Base-by-base conservation (phyloP, 2,329 filamentous ascomycete genomes). In the Colletotrichum cordylinicola region DNA sequence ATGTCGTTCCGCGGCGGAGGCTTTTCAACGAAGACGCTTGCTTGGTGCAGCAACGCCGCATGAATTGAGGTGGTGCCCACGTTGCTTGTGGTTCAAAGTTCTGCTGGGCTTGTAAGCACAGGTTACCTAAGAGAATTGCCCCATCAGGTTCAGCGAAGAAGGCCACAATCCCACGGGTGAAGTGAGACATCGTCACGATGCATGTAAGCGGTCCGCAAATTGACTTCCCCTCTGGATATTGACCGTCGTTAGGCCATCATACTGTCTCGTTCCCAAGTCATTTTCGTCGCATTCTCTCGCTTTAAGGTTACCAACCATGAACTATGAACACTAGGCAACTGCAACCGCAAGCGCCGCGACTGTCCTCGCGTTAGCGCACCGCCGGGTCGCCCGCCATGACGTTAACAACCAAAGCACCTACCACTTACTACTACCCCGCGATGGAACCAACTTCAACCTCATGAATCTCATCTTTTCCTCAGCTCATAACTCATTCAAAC, bases 301-400 rank as follows among this genome's bases (percentile, higher is more conserved):
- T 2, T 6, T 2, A 0, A n/a, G 3, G 3, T 3, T 48, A 48
- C 0, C 39, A 12, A 18, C 2, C 3, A 12, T 48, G 18, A 1
- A 48, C n/a, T 4, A 3, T 2, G 39, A 6, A 48, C 39, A 10
- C 6, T 3, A 9, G 39, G 39, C 3, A 48, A 48, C 39, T 10
- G 39, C 9, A 48, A 48, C 39, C 39, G 18, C 39, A 48, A 48
- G 18, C 39, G 39, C 39, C 5, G 39, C 39, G 18, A 18, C 8
- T 39, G 15, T 39, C 39, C n/a, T n/a, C 39, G 39, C 39, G 18
- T 43, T 43, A 39, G 37, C 37, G 37, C 8, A 39, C 15, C 35
- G 35, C 35, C 37, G 18, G 39, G 5, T n/a, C 39, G 18, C 39
- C 39, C 18, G 39, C 39, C 39, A 12, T 48, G 39, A 48, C 39